phyloP scores from a whole-genome alignment of 352 stramenopile species.

The Globisporangium camurandrum region DNA sequence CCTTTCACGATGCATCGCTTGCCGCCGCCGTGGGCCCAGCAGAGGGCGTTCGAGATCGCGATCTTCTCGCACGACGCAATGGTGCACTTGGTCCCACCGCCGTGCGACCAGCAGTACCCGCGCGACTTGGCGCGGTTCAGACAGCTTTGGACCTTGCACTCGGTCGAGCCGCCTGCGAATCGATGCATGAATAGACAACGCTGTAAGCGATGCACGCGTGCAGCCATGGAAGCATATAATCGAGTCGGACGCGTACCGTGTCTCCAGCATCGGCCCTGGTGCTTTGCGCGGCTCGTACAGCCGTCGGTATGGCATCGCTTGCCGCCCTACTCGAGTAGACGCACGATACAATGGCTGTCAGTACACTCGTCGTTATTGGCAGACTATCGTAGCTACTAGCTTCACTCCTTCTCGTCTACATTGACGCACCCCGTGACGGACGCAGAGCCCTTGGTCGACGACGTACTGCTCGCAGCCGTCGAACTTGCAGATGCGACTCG shows the following conservation, averaged over 20 bases:
- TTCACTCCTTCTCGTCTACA: too few relatives aligned
- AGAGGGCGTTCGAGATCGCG: constrained; percentile 68
- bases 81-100: constrained; percentile 79
- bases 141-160: constrained; percentile 64
- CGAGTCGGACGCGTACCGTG: too few relatives aligned
- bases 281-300: constrained; percentile 67
- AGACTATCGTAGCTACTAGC: too few relatives aligned
- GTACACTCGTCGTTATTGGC: too few relatives aligned
- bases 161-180: constrained; percentile 70
- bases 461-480: constrained; percentile 16
- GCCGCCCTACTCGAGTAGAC: too few relatives aligned
- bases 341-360: too few relatives aligned
- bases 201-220: too few relatives aligned
- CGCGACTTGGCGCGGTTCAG: constrained; percentile 79
- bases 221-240: too few relatives aligned
- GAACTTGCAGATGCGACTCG: constrained; percentile 14
- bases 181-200: too few relatives aligned
- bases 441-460: constrained; percentile 13
- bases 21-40: constrained; percentile 70
- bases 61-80: constrained; percentile 62
- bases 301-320: constrained; percentile 52
- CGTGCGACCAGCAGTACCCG: constrained; percentile 83
- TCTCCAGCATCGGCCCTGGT: constrained; percentile 66
- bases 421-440: constrained; percentile 13
- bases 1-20: constrained; percentile 67